Evolutionary conservation across 352 stramenopile species (phyloP).

Genomic region (Plasmopara muralis): DNA sequence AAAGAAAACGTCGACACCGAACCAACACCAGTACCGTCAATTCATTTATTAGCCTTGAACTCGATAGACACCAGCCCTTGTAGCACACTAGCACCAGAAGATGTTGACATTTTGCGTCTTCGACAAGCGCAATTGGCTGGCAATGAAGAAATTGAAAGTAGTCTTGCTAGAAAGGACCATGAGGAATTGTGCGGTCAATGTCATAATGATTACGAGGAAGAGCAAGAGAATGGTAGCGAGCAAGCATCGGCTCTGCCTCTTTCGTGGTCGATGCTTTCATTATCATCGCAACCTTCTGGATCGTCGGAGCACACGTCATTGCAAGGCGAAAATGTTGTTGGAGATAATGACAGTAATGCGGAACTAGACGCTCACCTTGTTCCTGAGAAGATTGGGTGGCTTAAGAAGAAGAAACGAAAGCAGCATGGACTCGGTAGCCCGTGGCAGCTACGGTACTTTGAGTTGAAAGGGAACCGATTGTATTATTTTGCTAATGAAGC

Average conservation of each 20-base stretch:
- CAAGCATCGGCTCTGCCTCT: slow-evolving; percentile 36
- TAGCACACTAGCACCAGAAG: slow-evolving; percentile 19
- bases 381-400: slow-evolving; percentile 66
- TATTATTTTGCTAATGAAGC: slow-evolving; percentile 76
- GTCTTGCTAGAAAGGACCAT: slow-evolving; percentile 6
- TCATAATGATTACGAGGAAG: slow-evolving; percentile 18
- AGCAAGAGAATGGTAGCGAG: slow-evolving; percentile 29
- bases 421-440: slow-evolving; percentile 60
- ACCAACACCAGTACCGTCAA: not conserved
- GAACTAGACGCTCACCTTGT: slow-evolving; percentile 16
- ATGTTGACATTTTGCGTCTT: slow-evolving; percentile 18
- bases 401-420: slow-evolving; percentile 77
- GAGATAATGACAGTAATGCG: slow-evolving; percentile 15
- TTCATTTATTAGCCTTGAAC: slow-evolving; percentile 7
- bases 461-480: slow-evolving; percentile 71
- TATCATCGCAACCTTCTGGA: slow-evolving; percentile 35
- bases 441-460: slow-evolving; percentile 75
- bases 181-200: slow-evolving; percentile 6
- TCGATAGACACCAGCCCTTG: slow-evolving; percentile 12
- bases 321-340: slow-evolving; percentile 19
- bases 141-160: slow-evolving; percentile 3
- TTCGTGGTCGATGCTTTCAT: slow-evolving; percentile 60
- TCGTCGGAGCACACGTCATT: slow-evolving; percentile 23
- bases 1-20: slow-evolving; percentile 2
- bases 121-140: slow-evolving; percentile 16